phyloP scores from a whole-genome alignment of 805 yeast species.

The Grigorovia yakushimaensis region DNA sequence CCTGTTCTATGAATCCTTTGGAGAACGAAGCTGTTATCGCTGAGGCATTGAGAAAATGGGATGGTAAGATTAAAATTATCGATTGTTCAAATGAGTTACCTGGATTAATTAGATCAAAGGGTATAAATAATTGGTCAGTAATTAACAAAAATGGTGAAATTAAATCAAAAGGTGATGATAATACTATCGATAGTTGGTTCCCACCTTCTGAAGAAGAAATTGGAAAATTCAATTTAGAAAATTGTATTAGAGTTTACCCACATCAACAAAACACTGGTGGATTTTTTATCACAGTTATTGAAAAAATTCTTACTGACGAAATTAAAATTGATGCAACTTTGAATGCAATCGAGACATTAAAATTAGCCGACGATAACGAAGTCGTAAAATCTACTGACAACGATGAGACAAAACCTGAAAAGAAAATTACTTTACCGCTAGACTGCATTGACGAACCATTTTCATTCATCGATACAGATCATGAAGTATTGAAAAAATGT shows the following conservation, averaged over 20 bases:
- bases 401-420: constrained; percentile 27
- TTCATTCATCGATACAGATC: constrained; percentile 57
- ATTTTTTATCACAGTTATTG: constrained; percentile 87
- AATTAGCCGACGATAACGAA: no score
- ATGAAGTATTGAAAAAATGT: constrained; percentile 61
- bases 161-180: constrained; percentile 40
- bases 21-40: constrained; percentile 97
- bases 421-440: constrained; percentile 71
- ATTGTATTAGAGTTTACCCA: constrained; percentile 93
- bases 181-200: constrained; percentile 48
- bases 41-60: constrained; percentile 76
- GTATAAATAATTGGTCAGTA: constrained; percentile 78
- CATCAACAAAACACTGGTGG: constrained; percentile 98
- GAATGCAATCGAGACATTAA: no score
- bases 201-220: constrained; percentile 78
- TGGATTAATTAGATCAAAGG: constrained; percentile 64
- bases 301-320: constrained; percentile 34
- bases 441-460: constrained; percentile 96
- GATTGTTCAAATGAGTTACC: constrained; percentile 64
- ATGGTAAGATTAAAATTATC: constrained; percentile 55
- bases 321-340: no score
- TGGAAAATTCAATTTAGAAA: constrained; percentile 47
- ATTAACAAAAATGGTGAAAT: constrained; percentile 66
- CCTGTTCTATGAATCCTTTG: constrained; percentile 91
- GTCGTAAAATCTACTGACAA: no score